Percentiles rank a stretch among this genome's conserved stretches.
Evolutionary conservation across 306 rosid species (phyloP).

Genomic region (Hippophae rhamnoides): DNA sequence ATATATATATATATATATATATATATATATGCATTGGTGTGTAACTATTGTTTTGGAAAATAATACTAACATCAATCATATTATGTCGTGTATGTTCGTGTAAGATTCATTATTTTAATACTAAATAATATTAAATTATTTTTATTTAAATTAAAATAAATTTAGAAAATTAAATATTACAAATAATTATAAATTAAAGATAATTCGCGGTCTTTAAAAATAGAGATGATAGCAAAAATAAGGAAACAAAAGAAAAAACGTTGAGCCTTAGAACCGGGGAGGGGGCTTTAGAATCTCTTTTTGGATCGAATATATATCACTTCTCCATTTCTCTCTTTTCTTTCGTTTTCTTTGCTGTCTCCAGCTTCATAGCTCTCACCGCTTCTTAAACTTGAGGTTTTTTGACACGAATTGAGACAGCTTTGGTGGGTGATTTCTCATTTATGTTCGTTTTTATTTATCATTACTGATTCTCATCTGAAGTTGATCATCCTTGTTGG

Average conservation of each 20-base stretch:
- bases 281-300: slow-evolving; percentile 27
- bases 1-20: too few species aligned
- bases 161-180: too few species aligned
- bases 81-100: too few species aligned
- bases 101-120: too few species aligned
- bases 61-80: too few species aligned
- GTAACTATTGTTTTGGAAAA: too few species aligned
- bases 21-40: too few species aligned
- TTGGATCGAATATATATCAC: slow-evolving; percentile 20
- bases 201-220: too few species aligned
- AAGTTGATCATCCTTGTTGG: slow-evolving; percentile 5
- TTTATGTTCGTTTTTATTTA: slow-evolving; percentile 4
- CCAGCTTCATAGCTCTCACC: slow-evolving; percentile 6
- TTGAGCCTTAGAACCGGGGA: slow-evolving; percentile 16
- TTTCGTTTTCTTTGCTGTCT: not conserved
- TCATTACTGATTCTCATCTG: slow-evolving; percentile 14
- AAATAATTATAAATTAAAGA: too few species aligned
- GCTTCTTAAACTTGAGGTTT: slow-evolving; percentile 1
- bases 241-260: not conserved
- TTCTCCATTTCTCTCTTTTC: slow-evolving; percentile 15
- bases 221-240: not conserved
- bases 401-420: slow-evolving; percentile 1
- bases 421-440: slow-evolving; percentile 2
- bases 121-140: too few species aligned
- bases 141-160: too few species aligned